Evolutionary conservation across 495 filamentous ascomycete species (phyloP), one percentile per base, ranked within the genome.

Genomic region (Venustampulla echinocandica): DNA sequence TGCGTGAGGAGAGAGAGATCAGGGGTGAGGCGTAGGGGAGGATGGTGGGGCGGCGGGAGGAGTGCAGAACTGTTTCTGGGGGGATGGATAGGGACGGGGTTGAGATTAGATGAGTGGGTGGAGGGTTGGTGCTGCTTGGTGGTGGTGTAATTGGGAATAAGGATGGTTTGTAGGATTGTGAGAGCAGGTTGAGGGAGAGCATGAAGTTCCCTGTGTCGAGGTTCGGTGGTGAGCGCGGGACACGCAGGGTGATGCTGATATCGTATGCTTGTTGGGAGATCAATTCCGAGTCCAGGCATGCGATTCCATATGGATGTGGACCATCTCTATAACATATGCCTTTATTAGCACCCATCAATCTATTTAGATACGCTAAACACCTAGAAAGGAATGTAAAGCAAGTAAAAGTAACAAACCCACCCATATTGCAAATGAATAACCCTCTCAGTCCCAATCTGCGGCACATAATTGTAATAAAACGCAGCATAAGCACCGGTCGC

Each of bases 391-490:
- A n/a, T n/a, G n/a, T n/a, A n/a, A n/a, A n/a, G n/a, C n/a, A n/a
- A n/a, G n/a, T n/a, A n/a, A n/a, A n/a, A 30, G 27, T 7, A 30
- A n/a, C 7, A n/a, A 7, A n/a, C 27, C n/a, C n/a, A 87, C 80
- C 81, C 80, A 63, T 88, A 95, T 61, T 94, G 87, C 21, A 96
- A 60, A 66, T 94, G 79, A 6, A 94, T 69, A 13, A 79, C 70
- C 25, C 82, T 72, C 19, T 78, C 70, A 42, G 77, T 67, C 23
- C 70, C 58, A 28, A 83, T 69, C 39, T 83, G 79, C 0, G 92
- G 92, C 24, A 98, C 79, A 62, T 85, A 88, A 49, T 76, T 75
- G 59, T 77, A 71, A 69, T 95, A 96, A 61, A 95, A 92, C 7
- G 85, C 56, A 14, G 73, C 66, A 60, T 95, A 95, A 4, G 80